Conservation (phyloP, 2,329 filamentous ascomycete genomes). For the Fusarium virguliforme region DNA sequence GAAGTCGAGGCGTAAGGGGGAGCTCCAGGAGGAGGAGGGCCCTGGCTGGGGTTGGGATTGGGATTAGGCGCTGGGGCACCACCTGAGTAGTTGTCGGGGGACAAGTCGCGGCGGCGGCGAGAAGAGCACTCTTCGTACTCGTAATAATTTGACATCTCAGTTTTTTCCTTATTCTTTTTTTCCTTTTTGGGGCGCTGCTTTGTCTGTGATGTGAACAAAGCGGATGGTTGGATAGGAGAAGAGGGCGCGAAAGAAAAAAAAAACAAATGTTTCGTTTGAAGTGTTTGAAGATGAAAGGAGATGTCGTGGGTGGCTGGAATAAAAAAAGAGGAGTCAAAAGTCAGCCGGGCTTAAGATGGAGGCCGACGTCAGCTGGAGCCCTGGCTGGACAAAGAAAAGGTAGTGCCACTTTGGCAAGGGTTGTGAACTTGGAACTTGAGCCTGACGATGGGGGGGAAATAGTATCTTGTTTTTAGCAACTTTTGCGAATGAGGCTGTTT, state of each 20-base stretch:
- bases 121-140: constrained; percentile 51
- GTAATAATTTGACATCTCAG: constrained; percentile 51
- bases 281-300: constrained; percentile 4
- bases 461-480: background rate
- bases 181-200: background rate
- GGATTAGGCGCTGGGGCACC: constrained; percentile 39
- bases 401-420: constrained; percentile 2
- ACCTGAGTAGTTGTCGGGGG: constrained; percentile 55
- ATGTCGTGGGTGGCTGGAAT: constrained; percentile 28
- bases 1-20: constrained; percentile 46
- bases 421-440: background rate
- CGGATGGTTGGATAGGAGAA: background rate
- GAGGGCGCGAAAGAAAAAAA: background rate
- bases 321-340: constrained; percentile 14
- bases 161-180: background rate
- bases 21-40: constrained; percentile 41
- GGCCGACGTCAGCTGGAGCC: constrained; percentile 31
- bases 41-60: constrained; percentile 24
- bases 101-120: constrained; percentile 51
- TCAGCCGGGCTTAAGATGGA: constrained; percentile 15
- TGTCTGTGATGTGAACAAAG: background rate
- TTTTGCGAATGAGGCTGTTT: constrained; percentile 3
- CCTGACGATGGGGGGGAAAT: background rate
- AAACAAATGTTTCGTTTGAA: constrained; percentile 3
- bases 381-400: constrained; percentile 18